phyloP scores from a whole-genome alignment of 768 basidiomycete species.

The Suillus brevipes region DNA sequence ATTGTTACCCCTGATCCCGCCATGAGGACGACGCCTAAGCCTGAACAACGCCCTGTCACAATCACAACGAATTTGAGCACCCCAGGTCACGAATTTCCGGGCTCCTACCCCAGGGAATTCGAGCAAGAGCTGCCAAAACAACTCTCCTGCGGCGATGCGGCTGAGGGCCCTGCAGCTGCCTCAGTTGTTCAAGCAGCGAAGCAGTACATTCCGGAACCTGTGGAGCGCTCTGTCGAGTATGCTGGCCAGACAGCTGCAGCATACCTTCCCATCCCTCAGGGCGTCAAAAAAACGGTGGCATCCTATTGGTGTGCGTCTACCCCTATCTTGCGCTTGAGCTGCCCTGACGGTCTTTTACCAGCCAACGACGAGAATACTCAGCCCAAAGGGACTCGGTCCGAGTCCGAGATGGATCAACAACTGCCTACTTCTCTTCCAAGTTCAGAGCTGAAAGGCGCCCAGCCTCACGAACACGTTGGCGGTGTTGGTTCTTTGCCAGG shows the following conservation, averaged over 20 bases:
- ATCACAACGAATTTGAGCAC: constrained; percentile 3
- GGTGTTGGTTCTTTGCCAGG: constrained; percentile 56
- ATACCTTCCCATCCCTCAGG: constrained; percentile 11
- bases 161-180: neutral
- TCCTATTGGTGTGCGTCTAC: constrained; percentile 17
- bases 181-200: constrained; percentile 12
- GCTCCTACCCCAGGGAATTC: constrained; percentile 8
- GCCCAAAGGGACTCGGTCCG: neutral
- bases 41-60: neutral
- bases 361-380: constrained; percentile 7
- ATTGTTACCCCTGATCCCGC: constrained; percentile 10
- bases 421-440: constrained; percentile 35
- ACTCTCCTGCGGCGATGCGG: neutral
- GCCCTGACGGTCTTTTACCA: constrained; percentile 15
- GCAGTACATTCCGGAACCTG: constrained; percentile 13
- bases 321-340: neutral
- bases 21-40: neutral
- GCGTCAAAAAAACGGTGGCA: neutral
- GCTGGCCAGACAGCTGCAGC: constrained; percentile 10
- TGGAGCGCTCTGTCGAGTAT: constrained; percentile 11
- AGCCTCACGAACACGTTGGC: constrained; percentile 31
- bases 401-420: neutral
- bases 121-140: constrained; percentile 2
- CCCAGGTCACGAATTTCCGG: constrained; percentile 12
- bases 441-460: constrained; percentile 32